These are phyloP conservation scores for Entomortierella beljakovae DNA, from an alignment of 192 early-diverging fungal genomes.

Conservation along the genomic window DNA sequence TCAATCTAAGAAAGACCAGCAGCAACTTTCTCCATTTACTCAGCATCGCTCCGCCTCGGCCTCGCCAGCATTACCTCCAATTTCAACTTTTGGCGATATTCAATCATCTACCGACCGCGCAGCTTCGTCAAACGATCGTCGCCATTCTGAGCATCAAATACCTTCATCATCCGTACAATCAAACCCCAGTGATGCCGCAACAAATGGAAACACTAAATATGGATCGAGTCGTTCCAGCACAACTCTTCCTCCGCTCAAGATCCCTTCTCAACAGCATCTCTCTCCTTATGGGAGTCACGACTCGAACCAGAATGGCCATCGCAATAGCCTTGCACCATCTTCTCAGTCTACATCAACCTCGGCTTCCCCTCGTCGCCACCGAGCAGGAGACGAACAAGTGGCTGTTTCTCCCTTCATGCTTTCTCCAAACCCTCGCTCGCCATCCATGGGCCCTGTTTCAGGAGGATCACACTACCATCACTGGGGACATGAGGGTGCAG, in stretches of 20 bases:
- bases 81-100: conserved; percentile 37
- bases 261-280: conserved; percentile 41
- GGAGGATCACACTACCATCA: conserved; percentile 25
- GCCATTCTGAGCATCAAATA: background rate
- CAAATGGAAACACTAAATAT: background rate
- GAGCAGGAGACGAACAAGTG: conserved; percentile 5
- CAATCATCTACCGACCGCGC: conserved; percentile 16
- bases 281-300: conserved; percentile 19
- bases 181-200: background rate
- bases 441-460: conserved; percentile 16
- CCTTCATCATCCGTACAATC: conserved; percentile 10
- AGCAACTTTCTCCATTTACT: conserved; percentile 42
- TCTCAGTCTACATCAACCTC: conserved; percentile 10
- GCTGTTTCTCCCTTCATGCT: conserved; percentile 49
- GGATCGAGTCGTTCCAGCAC: conserved; percentile 9
- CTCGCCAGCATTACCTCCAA: conserved; percentile 43
- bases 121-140: conserved; percentile 4
- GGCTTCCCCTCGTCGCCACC: conserved; percentile 6
- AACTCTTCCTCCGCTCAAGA: conserved; percentile 38
- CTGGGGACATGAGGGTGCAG: conserved; percentile 33
- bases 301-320: conserved; percentile 6
- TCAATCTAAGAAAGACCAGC: conserved; percentile 9
- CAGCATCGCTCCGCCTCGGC: conserved; percentile 7
- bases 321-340: conserved; percentile 9
- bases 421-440: conserved; percentile 38